phyloP scores from a whole-genome alignment of 108 stramenopile species.

The Thalassiosira profunda region DNA sequence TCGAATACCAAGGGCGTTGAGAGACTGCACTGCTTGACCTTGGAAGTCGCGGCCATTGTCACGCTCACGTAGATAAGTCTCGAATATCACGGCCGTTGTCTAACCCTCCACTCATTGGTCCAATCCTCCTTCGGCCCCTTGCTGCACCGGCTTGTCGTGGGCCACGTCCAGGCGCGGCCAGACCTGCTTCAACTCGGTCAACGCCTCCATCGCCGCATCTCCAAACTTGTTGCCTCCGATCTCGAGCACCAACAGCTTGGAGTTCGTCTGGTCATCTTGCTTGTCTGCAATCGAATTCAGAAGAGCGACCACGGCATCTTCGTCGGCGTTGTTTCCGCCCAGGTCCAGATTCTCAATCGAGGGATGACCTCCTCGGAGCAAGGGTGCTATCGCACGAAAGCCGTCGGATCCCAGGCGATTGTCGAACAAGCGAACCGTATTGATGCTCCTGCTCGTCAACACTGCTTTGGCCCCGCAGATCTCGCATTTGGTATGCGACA shows the following conservation, averaged over 20 bases:
- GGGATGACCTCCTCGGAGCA: conserved; percentile 54
- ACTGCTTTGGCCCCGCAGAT: conserved; percentile 52
- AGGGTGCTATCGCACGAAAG: conserved; percentile 43
- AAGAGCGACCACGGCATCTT: conserved; percentile 56
- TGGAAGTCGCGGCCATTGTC: no score
- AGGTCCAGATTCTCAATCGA: conserved; percentile 70
- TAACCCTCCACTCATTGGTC: no score
- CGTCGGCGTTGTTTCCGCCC: conserved; percentile 69
- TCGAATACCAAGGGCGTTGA: conserved; percentile 1
- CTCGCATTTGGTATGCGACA: conserved; percentile 64
- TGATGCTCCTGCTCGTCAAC: conserved; percentile 34
- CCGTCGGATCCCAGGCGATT: conserved; percentile 69
- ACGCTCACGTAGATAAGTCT: no score
- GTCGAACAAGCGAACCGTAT: conserved; percentile 63
- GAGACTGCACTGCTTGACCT: no score
- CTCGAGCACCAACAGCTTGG: conserved; percentile 54
- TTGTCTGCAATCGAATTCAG: conserved; percentile 44
- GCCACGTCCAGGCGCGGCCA: conserved; percentile 78
- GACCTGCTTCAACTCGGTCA: conserved; percentile 36
- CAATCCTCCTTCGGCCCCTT: no score
- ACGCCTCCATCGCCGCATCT: conserved; percentile 40
- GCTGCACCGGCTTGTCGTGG: conserved; percentile 69
- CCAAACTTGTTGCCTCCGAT: conserved; percentile 79
- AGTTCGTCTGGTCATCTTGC: conserved; percentile 2
- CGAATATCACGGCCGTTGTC: no score